Evolutionary conservation across 2,329 filamentous ascomycete species (phyloP).

Genomic region (Neodidymelliopsis sp.): DNA sequence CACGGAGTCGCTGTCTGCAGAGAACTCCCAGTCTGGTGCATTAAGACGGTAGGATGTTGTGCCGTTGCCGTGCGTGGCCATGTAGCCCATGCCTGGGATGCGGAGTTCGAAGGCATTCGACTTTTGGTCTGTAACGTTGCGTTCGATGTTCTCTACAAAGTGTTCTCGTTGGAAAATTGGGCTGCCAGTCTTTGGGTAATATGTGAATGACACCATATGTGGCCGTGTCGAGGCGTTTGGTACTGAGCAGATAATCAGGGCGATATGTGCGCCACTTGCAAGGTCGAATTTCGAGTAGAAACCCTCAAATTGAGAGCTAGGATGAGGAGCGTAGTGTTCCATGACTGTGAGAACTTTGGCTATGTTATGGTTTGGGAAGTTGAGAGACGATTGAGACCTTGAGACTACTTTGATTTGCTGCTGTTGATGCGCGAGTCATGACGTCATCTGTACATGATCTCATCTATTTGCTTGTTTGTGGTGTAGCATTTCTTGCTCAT

Average conservation of each 20-base stretch:
- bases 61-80: conserved; percentile 46
- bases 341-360: conserved; percentile 27
- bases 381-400: neutral
- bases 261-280: conserved; percentile 55
- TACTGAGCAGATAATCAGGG: conserved; percentile 57
- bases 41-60: conserved; percentile 48
- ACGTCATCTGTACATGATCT: conserved; percentile 18
- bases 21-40: conserved; percentile 49
- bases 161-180: conserved; percentile 53
- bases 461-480: neutral
- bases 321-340: conserved; percentile 56
- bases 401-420: neutral
- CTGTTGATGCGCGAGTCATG: conserved; percentile 23
- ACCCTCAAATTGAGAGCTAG: conserved; percentile 55
- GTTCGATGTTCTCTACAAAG: conserved; percentile 53
- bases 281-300: conserved; percentile 61
- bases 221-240: conserved; percentile 49
- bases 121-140: conserved; percentile 32
- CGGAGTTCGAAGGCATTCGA: conserved; percentile 52
- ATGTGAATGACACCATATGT: conserved; percentile 60
- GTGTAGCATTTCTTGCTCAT: neutral
- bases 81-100: conserved; percentile 51
- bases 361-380: neutral
- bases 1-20: conserved; percentile 49
- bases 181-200: conserved; percentile 49